Conservation (phyloP, 202 grass and related monocot species). For the Zoysia matrella region DNA sequence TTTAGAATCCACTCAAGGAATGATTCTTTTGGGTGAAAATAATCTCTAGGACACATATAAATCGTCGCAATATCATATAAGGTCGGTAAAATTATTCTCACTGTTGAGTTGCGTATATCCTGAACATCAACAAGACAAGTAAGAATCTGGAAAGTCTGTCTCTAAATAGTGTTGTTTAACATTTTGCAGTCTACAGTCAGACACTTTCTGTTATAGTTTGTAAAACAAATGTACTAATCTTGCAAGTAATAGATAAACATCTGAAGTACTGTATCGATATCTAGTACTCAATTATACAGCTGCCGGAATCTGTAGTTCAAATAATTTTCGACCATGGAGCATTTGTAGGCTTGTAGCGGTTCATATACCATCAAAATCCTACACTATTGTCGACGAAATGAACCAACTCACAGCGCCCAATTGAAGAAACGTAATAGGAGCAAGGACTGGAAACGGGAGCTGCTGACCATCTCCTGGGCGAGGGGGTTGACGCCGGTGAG, state of each 20-base stretch:
- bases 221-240: too few relatives aligned
- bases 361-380: too few relatives aligned
- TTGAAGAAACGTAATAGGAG: slow-evolving; percentile 1
- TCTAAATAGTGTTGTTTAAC: neutral
- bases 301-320: too few relatives aligned
- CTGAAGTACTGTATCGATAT: too few relatives aligned
- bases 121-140: neutral
- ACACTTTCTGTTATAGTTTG: neutral
- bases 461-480: slow-evolving; percentile 89
- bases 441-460: neutral
- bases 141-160: neutral
- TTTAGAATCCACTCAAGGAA: neutral
- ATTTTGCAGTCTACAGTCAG: neutral
- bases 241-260: too few relatives aligned
- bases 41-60: neutral
- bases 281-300: too few relatives aligned
- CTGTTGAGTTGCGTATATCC: neutral
- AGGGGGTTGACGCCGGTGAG: slow-evolving; percentile 95
- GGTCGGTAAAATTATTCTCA: neutral
- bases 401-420: neutral
- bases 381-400: too few relatives aligned
- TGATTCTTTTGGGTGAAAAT: neutral
- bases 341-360: too few relatives aligned
- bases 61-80: slow-evolving; percentile 3
- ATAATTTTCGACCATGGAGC: too few relatives aligned